Evolutionary conservation across 2,329 filamentous ascomycete species (phyloP).

Genomic region (Phyllosticta capitalensis): DNA sequence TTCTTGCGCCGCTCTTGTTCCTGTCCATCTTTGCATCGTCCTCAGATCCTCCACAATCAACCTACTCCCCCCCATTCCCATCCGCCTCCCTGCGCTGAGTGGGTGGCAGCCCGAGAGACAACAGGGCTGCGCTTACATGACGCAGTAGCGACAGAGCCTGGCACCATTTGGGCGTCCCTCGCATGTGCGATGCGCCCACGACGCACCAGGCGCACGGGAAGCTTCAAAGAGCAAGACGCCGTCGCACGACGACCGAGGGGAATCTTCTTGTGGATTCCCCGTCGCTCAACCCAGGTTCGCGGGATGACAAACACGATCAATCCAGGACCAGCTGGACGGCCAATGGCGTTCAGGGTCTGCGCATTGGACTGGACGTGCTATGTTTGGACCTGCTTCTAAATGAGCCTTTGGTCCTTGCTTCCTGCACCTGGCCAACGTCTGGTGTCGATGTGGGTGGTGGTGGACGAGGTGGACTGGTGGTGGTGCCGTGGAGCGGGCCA

Average conservation of each 20-base stretch:
- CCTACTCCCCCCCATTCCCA: no score
- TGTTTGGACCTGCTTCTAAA: not conserved
- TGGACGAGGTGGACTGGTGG: no score
- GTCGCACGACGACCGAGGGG: constrained; percentile 9
- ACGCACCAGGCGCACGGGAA: constrained; percentile 10
- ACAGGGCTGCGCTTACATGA: not conserved
- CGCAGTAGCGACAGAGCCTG: constrained; percentile 2
- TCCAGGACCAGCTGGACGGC: constrained; percentile 7
- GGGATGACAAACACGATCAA: constrained; percentile 9
- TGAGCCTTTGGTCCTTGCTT: constrained; percentile 5
- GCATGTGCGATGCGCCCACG: constrained; percentile 11
- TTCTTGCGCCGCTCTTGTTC: no score
- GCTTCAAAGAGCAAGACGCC: constrained; percentile 11
- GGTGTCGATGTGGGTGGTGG: not conserved
- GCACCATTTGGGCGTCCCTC: constrained; percentile 10
- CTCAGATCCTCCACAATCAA: no score
- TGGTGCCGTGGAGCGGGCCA: not conserved
- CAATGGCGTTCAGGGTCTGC: constrained; percentile 11
- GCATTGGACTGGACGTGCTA: not conserved
- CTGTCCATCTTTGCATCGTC: no score
- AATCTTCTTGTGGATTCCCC: constrained; percentile 10
- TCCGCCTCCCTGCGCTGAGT: no score
- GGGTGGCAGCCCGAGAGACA: no score
- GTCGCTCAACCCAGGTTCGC: constrained; percentile 10
- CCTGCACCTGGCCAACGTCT: not conserved